Conservation (phyloP, 1,139 yeast species). For the Candida smagusa region DNA sequence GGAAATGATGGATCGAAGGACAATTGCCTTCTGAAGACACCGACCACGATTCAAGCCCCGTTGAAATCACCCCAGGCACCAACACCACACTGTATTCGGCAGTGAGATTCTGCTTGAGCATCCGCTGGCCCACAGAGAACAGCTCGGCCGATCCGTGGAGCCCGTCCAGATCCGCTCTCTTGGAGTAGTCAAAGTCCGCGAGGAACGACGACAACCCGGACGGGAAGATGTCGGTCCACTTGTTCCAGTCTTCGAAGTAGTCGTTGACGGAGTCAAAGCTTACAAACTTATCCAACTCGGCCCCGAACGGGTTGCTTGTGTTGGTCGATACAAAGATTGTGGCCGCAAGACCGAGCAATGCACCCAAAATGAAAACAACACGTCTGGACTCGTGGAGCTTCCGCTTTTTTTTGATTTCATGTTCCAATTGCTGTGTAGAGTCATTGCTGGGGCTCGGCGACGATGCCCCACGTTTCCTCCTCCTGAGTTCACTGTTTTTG, state of each 20-base stretch:
- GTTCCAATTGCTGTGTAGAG: background rate
- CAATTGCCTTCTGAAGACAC: conserved; percentile 63
- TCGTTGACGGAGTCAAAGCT: conserved; percentile 52
- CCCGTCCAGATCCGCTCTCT: conserved; percentile 36
- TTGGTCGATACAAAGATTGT: conserved; percentile 62
- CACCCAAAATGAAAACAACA: conserved; percentile 53
- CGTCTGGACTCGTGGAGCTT: conserved; percentile 37
- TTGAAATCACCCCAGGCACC: conserved; percentile 95
- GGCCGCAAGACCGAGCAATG: conserved; percentile 61
- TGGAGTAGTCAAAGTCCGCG: conserved; percentile 45
- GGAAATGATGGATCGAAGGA: conserved; percentile 78
- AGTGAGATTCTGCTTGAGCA: conserved; percentile 48
- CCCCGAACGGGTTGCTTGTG: conserved; percentile 36
- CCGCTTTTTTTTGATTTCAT: conserved; percentile 4
- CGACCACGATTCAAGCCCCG: conserved; percentile 95
- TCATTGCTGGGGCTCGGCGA: background rate
- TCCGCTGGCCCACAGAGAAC: conserved; percentile 79
- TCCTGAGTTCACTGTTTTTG: background rate
- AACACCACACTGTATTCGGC: conserved; percentile 77
- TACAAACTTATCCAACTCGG: conserved; percentile 53
- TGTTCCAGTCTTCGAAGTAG: conserved; percentile 41
- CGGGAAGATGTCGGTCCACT: conserved; percentile 69
- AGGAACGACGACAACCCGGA: conserved; percentile 58
- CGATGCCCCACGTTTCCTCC: background rate
- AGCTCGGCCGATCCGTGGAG: conserved; percentile 66